phyloP scores from a whole-genome alignment of 2,329 filamentous ascomycete genomes.

The Cordyceps pruinosa region DNA sequence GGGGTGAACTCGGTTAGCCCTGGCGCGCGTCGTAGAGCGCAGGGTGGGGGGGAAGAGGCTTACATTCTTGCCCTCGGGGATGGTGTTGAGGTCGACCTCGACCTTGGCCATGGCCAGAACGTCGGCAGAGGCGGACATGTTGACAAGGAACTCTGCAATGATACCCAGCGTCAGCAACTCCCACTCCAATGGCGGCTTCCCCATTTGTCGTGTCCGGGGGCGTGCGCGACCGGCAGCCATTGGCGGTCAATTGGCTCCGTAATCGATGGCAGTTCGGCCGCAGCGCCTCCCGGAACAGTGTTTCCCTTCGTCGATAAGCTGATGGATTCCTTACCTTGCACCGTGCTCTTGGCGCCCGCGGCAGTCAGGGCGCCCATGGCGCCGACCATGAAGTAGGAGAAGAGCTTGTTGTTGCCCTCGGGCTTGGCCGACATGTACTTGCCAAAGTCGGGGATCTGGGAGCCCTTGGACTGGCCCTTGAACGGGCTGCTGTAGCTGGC shows the following conservation, averaged over 20 bases:
- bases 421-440: constrained; percentile 67
- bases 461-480: constrained; percentile 51
- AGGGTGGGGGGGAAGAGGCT: constrained; percentile 28
- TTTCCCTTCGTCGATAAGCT: background rate
- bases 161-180: constrained; percentile 20
- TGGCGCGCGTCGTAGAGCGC: no score
- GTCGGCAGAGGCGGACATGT: constrained; percentile 99
- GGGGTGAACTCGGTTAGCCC: background rate
- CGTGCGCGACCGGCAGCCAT: background rate
- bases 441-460: constrained; percentile 80
- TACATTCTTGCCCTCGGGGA: constrained; percentile 99
- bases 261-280: background rate
- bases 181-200: constrained; percentile 6
- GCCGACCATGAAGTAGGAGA: constrained; percentile 98
- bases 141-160: constrained; percentile 86
- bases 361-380: constrained; percentile 87
- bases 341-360: constrained; percentile 92
- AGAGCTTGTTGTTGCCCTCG: constrained; percentile 72
- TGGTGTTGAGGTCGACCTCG: constrained; percentile 84
- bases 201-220: background rate
- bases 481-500: constrained; percentile 56
- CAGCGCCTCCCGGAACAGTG: background rate
- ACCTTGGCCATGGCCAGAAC: constrained; percentile 99
- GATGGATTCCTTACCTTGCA: constrained; percentile 69
- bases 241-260: constrained; percentile 1